Evolutionary conservation across 2,329 filamentous ascomycete species (phyloP).

Genomic region (Leptographium galeiforme): DNA sequence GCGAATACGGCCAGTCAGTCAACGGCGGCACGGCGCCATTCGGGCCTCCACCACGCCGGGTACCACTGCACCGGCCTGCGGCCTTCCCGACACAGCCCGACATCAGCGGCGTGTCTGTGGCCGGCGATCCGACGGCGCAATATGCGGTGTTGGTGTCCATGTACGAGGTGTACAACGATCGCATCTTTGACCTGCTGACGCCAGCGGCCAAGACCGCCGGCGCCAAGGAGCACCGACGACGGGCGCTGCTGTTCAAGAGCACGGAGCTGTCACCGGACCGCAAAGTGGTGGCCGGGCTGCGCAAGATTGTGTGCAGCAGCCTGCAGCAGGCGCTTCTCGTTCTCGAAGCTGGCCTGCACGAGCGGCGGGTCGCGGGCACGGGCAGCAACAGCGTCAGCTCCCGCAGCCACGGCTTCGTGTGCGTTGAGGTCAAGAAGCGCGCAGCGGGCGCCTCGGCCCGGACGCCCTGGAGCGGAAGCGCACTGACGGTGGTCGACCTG

Average conservation of each 20-base stretch:
- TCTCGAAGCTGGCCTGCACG: constrained; percentile 75
- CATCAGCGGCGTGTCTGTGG: constrained; percentile 55
- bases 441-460: neutral
- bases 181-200: constrained; percentile 85
- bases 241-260: constrained; percentile 78
- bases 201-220: constrained; percentile 43
- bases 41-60: constrained; percentile 39
- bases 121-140: constrained; percentile 55
- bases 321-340: constrained; percentile 80
- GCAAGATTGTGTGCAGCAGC: constrained; percentile 75
- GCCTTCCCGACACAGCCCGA: constrained; percentile 61
- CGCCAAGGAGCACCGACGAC: constrained; percentile 59
- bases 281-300: constrained; percentile 87
- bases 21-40: constrained; percentile 23
- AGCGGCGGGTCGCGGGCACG: constrained; percentile 78
- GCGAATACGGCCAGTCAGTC: constrained; percentile 22
- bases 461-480: constrained; percentile 55
- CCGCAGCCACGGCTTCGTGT: constrained; percentile 91
- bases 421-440: constrained; percentile 84
- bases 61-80: constrained; percentile 56
- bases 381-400: constrained; percentile 88
- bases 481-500: constrained; percentile 79
- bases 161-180: constrained; percentile 99
- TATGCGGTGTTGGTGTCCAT: constrained; percentile 88
- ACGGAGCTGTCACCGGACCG: constrained; percentile 78